A percentile compares a stretch with the other conserved stretches of the same genome.
phyloP scores from a whole-genome alignment of 139 green algal genomes.

The Spirogloea muscicola region DNA sequence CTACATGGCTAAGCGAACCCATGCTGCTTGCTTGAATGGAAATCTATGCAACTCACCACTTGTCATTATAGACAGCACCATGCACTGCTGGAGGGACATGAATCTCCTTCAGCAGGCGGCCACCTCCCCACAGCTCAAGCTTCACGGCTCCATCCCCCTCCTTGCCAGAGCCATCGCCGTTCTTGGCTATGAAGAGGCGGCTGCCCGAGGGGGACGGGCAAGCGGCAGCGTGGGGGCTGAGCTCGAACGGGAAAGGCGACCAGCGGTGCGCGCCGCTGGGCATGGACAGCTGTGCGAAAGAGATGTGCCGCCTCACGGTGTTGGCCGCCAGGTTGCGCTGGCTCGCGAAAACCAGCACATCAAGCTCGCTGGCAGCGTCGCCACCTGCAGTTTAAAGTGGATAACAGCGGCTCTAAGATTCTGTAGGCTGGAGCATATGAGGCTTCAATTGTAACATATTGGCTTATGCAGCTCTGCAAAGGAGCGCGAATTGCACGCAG shows the following conservation, averaged over 20 bases:
- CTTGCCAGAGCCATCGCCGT: slow-evolving; percentile 5
- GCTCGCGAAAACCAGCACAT: slow-evolving; percentile 37
- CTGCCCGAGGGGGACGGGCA: slow-evolving; percentile 64
- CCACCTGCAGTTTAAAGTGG: no score
- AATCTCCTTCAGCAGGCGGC: slow-evolving; percentile 56
- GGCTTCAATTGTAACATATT: no score
- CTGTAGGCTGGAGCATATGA: no score
- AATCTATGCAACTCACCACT: slow-evolving; percentile 67
- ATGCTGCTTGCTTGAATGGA: no score
- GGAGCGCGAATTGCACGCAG: no score
- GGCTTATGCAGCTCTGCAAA: no score
- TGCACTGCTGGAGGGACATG: slow-evolving; percentile 69
- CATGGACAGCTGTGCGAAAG: slow-evolving; percentile 47
- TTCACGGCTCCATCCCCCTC: slow-evolving; percentile 16
- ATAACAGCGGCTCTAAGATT: no score
- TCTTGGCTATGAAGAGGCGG: slow-evolving; percentile 17
- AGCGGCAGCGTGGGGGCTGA: slow-evolving; percentile 47
- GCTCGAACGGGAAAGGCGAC: slow-evolving; percentile 55
- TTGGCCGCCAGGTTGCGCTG: slow-evolving; percentile 79
- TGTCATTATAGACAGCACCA: slow-evolving; percentile 72
- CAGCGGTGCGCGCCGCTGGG: slow-evolving; percentile 23
- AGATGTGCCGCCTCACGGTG: slow-evolving; percentile 59
- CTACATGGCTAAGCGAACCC: no score
- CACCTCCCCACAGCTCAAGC: slow-evolving; percentile 66
- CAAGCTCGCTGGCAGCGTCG: no score